Evolutionary conservation across 352 stramenopile species (phyloP).

Genomic region (Phytophthora megakarya): DNA sequence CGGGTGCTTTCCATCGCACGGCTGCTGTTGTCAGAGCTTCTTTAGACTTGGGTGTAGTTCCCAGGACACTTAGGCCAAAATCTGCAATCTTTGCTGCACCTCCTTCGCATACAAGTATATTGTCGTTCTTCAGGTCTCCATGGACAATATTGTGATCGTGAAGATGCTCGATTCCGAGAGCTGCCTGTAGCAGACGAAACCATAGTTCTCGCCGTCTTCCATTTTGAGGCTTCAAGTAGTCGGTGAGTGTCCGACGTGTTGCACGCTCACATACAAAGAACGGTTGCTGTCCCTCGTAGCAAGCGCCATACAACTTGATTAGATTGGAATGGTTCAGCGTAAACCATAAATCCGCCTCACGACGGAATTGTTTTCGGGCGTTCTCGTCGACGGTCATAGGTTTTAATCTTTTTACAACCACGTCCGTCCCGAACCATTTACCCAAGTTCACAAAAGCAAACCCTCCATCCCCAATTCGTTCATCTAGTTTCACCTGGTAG

Average conservation of each 20-base stretch:
- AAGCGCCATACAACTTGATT: conserved; percentile 40
- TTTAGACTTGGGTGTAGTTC: conserved; percentile 17
- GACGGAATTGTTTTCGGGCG: conserved; percentile 21
- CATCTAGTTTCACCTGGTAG: conserved; percentile 31
- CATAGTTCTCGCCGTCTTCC: conserved; percentile 30
- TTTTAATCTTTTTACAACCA: conserved; percentile 35
- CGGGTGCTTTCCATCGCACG: conserved; percentile 36
- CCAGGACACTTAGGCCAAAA: conserved; percentile 33
- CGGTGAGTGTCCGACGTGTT: conserved; percentile 23
- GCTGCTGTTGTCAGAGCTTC: conserved; percentile 17
- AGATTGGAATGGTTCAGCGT: conserved; percentile 40
- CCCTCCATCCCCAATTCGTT: conserved; percentile 20
- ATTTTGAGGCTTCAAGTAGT: conserved; percentile 28
- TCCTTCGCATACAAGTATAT: conserved; percentile 35
- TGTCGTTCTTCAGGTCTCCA: conserved; percentile 40
- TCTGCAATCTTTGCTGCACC: conserved; percentile 39
- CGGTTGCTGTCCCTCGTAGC: conserved; percentile 25
- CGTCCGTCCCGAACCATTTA: conserved; percentile 36
- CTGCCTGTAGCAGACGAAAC: conserved; percentile 36
- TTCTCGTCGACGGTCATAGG: conserved; percentile 15
- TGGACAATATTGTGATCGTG: conserved; percentile 41
- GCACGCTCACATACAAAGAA: conserved; percentile 41
- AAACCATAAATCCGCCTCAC: conserved; percentile 36
- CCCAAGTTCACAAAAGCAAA: conserved; percentile 30
- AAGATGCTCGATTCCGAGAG: conserved; percentile 39